These are phyloP conservation scores for Alternaria brassicae DNA, from an alignment of 2,329 filamentous ascomycete genomes.

Conservation along the genomic window DNA sequence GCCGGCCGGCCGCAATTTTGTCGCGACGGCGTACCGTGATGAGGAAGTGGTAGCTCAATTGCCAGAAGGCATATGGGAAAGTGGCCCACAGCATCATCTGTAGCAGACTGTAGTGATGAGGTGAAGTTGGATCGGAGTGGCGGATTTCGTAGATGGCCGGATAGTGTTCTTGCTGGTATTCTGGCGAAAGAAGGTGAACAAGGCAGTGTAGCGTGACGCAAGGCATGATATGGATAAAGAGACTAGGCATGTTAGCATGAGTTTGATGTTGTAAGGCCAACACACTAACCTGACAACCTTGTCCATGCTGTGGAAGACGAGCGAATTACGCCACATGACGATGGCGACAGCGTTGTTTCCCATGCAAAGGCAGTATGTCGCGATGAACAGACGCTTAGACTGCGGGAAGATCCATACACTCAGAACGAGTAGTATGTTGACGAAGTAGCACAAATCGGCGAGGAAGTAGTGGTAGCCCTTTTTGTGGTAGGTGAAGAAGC, in stretches of 20 bases:
- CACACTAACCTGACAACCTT: conserved; percentile 80
- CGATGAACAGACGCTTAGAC: conserved; percentile 90
- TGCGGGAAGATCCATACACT: conserved; percentile 89
- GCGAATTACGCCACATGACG: conserved; percentile 98
- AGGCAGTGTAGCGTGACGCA: conserved; percentile 92
- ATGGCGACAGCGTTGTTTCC: conserved; percentile 98
- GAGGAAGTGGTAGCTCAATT: conserved; percentile 89
- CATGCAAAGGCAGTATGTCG: conserved; percentile 88
- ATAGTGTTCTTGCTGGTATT: conserved; percentile 72
- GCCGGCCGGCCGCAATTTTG: conserved; percentile 93
- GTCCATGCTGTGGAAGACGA: conserved; percentile 98
- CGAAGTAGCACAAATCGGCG: conserved; percentile 97
- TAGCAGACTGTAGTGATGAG: conserved; percentile 77
- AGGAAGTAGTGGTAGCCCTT: conserved; percentile 91
- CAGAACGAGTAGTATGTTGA: conserved; percentile 83
- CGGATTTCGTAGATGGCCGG: conserved; percentile 87
- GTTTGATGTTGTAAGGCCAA: not conserved
- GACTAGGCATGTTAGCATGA: conserved; percentile 53
- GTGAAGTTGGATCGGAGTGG: conserved; percentile 69
- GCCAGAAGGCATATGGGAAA: conserved; percentile 91
- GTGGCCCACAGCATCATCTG: conserved; percentile 96
- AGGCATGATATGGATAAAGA: conserved; percentile 99
- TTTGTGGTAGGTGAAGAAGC: conserved; percentile 87
- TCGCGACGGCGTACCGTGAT: conserved; percentile 95
- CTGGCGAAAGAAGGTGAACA: conserved; percentile 77